Conservation (phyloP, 2,329 filamentous ascomycete species). For the Colletotrichum filicis region DNA sequence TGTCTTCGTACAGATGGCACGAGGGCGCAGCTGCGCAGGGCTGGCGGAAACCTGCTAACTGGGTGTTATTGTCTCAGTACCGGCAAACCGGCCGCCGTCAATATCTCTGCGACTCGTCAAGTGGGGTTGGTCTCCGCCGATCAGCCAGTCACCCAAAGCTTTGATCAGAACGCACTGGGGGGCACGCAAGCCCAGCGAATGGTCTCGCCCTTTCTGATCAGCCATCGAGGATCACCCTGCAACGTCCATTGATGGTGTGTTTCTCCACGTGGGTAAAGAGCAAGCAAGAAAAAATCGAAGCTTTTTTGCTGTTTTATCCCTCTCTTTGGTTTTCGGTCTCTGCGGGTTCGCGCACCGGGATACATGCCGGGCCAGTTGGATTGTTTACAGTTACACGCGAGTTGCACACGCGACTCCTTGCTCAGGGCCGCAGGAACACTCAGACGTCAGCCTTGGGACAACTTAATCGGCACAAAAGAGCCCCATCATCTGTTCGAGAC, state of each 20-base stretch:
- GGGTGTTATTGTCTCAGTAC: not conserved
- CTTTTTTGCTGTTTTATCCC: not conserved
- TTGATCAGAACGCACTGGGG: not conserved
- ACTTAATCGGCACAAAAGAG: not conserved
- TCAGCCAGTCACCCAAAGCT: slow-evolving; percentile 5
- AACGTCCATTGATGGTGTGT: slow-evolving; percentile 7
- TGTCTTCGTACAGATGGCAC: not conserved
- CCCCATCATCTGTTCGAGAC: not conserved
- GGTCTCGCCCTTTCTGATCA: slow-evolving; percentile 27
- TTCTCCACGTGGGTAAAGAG: slow-evolving; percentile 14
- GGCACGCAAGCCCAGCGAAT: not conserved
- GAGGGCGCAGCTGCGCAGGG: not conserved
- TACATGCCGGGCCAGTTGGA: not conserved
- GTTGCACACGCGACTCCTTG: slow-evolving; percentile 1
- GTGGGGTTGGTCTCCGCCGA: slow-evolving; percentile 11
- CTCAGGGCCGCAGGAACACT: not conserved
- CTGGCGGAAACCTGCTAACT: not conserved
- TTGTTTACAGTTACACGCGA: not conserved
- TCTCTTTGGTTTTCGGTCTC: not conserved
- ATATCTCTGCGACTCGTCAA: slow-evolving; percentile 15
- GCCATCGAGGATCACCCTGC: slow-evolving; percentile 5
- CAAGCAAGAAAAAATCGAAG: not conserved
- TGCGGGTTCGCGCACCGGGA: not conserved
- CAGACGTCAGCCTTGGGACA: not conserved
- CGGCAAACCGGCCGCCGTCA: slow-evolving; percentile 5